Percentiles rank a stretch among this genome's conserved stretches.
These are phyloP conservation scores for Penicillium subrubescens DNA, from an alignment of 495 filamentous ascomycete genomes.

Conservation along the genomic window DNA sequence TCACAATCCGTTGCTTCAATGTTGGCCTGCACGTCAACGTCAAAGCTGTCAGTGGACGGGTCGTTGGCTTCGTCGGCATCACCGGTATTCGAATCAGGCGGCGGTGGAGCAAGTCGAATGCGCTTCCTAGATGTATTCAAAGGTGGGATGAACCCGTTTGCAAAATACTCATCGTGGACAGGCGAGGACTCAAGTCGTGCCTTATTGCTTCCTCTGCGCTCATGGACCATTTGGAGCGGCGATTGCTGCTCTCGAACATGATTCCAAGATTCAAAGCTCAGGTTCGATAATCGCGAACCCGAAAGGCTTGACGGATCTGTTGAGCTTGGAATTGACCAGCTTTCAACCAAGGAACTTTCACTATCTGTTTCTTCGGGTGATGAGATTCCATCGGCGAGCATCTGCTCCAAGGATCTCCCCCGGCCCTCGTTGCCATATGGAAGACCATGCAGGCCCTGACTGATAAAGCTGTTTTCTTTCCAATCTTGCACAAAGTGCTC, in stretches of 20 bases:
- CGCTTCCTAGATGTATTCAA: neutral
- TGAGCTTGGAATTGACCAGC: neutral
- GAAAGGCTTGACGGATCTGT: neutral
- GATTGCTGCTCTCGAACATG: neutral
- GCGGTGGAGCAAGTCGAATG: neutral
- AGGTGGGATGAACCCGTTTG: neutral
- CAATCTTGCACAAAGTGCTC: neutral
- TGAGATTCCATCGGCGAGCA: neutral
- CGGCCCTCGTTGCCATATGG: neutral
- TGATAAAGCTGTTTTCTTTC: neutral
- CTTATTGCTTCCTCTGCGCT: neutral
- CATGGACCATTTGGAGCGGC: neutral
- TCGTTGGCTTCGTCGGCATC: neutral
- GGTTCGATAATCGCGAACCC: neutral
- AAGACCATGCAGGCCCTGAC: neutral
- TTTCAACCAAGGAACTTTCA: neutral
- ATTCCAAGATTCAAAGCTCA: neutral
- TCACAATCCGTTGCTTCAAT: neutral
- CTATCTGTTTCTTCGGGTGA: neutral
- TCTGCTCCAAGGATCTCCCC: neutral
- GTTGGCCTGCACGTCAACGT: neutral
- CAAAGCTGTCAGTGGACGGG: too few species aligned
- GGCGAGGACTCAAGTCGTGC: too few species aligned
- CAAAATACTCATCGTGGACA: too few species aligned
- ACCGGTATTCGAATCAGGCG: neutral